phyloP scores from a whole-genome alignment of 306 rosid genomes.

The Cicer yamashitae region DNA sequence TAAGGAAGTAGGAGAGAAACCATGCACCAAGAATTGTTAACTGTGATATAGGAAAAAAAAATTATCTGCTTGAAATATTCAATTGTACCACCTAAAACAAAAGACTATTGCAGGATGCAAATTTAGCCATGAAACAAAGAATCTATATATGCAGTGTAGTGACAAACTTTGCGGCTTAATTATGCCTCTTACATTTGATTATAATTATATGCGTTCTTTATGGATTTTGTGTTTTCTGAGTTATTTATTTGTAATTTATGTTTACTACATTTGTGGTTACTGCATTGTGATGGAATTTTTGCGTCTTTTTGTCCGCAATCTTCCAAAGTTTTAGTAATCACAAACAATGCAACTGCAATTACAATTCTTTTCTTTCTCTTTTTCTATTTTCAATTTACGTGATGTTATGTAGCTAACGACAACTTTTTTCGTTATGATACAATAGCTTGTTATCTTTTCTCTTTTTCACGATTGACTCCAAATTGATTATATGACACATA shows the following conservation, averaged over 20 bases:
- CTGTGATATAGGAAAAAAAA: not conserved
- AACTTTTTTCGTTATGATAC: slow-evolving; percentile 4
- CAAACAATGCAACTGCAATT: not conserved
- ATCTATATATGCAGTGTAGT: not conserved
- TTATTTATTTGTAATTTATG: not conserved
- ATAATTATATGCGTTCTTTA: slow-evolving; percentile 23
- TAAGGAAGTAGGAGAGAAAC: not conserved
- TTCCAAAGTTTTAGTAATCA: not conserved
- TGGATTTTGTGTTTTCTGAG: slow-evolving; percentile 13
- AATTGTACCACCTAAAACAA: slow-evolving; percentile 10
- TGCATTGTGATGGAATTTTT: not conserved
- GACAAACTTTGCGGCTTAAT: not conserved
- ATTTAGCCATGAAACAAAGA: not conserved
- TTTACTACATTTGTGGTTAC: slow-evolving; percentile 9
- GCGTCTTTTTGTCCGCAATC: not conserved
- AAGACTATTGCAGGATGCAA: slow-evolving; percentile 18
- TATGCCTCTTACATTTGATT: slow-evolving; percentile 35
- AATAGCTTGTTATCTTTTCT: slow-evolving; percentile 27
- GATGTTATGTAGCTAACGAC: slow-evolving; percentile 2
- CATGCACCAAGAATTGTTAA: slow-evolving; percentile 13
- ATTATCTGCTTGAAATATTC: not conserved
- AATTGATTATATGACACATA: not conserved
- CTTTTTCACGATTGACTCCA: slow-evolving; percentile 11
- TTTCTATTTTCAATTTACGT: slow-evolving; percentile 9
- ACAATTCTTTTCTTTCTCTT: not conserved